These are phyloP conservation scores for Chimonanthus praecox DNA, from an alignment of 164 flowering plant species.

Conservation along the genomic window DNA sequence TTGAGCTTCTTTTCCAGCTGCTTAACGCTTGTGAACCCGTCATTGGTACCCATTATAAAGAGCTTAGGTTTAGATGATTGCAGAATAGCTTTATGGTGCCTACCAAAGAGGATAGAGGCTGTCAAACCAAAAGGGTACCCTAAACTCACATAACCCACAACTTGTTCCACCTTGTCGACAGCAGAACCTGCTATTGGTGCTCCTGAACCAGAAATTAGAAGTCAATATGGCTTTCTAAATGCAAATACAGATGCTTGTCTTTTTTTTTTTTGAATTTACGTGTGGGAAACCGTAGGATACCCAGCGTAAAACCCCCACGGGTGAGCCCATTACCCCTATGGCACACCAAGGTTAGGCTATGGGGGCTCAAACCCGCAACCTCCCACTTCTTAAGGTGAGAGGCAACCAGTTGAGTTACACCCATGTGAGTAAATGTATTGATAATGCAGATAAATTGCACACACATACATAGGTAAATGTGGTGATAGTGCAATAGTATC, in stretches of 20 bases:
- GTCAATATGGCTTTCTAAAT: neutral
- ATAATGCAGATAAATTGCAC: too few relatives aligned
- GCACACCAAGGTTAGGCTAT: too few relatives aligned
- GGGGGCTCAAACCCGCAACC: too few relatives aligned
- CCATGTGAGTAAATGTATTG: too few relatives aligned
- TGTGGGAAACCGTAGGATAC: too few relatives aligned
- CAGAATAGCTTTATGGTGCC: slow-evolving; percentile 78
- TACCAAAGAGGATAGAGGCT: slow-evolving; percentile 87
- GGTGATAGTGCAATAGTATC: too few relatives aligned
- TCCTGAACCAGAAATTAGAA: slow-evolving; percentile 37
- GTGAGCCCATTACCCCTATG: too few relatives aligned
- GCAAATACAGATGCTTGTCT: neutral
- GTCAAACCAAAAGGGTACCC: slow-evolving; percentile 85
- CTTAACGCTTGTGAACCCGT: slow-evolving; percentile 87
- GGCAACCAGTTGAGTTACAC: too few relatives aligned
- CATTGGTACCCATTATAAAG: slow-evolving; percentile 87
- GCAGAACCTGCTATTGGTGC: slow-evolving; percentile 97
- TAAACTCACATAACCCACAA: slow-evolving; percentile 79
- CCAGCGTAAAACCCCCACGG: too few relatives aligned
- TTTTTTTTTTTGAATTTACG: too few relatives aligned
- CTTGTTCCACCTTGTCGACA: slow-evolving; percentile 65
- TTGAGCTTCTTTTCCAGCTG: slow-evolving; percentile 76
- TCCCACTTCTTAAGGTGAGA: too few relatives aligned
- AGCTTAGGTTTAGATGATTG: slow-evolving; percentile 78
- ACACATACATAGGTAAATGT: too few relatives aligned